These are phyloP conservation scores for Trichoderma brevicompactum DNA, from an alignment of 2,329 filamentous ascomycete genomes.

Conservation along the genomic window DNA sequence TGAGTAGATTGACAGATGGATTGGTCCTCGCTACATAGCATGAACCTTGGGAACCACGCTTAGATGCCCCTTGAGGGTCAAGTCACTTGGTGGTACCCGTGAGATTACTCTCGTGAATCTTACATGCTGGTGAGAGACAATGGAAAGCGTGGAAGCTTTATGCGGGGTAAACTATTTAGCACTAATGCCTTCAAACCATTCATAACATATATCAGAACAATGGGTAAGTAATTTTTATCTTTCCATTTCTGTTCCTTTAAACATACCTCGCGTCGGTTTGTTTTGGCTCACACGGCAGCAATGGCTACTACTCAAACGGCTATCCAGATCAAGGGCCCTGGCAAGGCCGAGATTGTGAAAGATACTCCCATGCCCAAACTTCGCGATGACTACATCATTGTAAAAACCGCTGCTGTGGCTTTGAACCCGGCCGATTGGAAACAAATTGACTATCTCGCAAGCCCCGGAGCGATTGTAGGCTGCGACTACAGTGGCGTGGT, in stretches of 20 bases:
- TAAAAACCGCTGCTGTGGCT: conserved; percentile 41
- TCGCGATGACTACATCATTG: conserved; percentile 38
- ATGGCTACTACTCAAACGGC: conserved; percentile 28
- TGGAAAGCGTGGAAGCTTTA: not conserved
- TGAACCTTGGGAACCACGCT: not conserved
- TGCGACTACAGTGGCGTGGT: conserved; percentile 56
- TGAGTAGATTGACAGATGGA: not conserved
- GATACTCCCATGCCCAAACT: conserved; percentile 28
- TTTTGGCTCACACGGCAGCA: not conserved
- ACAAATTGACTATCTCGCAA: conserved; percentile 33
- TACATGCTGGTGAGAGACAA: not conserved
- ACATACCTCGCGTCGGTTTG: not conserved
- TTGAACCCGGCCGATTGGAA: conserved; percentile 46
- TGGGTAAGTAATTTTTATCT: not conserved
- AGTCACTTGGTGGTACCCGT: not conserved
- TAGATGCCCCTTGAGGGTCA: not conserved
- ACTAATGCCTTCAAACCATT: no score
- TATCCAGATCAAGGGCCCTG: conserved; percentile 26
- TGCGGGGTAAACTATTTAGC: conserved; percentile 12
- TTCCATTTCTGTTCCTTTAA: no score
- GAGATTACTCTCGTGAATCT: not conserved
- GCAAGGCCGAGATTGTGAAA: conserved; percentile 23
- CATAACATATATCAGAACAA: not conserved
- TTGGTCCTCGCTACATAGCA: not conserved
- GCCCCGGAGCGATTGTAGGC: conserved; percentile 40